Percentiles rank a stretch among this genome's conserved stretches.
Conservation (phyloP, 2,329 filamentous ascomycete species). For the Thermomyces lanuginosus region DNA sequence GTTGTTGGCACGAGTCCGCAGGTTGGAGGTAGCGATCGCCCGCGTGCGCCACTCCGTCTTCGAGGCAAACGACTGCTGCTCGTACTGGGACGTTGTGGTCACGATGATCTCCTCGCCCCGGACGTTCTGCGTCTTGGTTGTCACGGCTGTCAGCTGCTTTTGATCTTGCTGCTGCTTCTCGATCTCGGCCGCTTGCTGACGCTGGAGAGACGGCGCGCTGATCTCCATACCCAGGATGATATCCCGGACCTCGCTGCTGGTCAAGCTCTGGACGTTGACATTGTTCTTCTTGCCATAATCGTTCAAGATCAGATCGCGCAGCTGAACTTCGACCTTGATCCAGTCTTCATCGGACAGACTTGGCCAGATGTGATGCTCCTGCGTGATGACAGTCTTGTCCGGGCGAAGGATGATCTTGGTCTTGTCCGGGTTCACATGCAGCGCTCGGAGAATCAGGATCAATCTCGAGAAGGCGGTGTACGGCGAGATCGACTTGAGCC, state of each 20-base stretch:
- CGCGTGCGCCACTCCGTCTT: constrained; percentile 98
- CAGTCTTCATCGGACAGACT: constrained; percentile 87
- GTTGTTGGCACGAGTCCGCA: constrained; percentile 88
- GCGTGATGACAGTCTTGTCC: constrained; percentile 95
- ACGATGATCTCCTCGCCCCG: constrained; percentile 97
- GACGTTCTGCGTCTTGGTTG: constrained; percentile 94
- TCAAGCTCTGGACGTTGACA: constrained; percentile 93
- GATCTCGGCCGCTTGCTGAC: constrained; percentile 94
- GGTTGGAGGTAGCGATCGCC: constrained; percentile 88
- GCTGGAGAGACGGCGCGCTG: constrained; percentile 90
- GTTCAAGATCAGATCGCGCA: constrained; percentile 89
- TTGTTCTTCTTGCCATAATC: constrained; percentile 99
- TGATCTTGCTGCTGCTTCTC: constrained; percentile 98
- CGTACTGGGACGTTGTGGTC: constrained; percentile 93
- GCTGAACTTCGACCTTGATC: constrained; percentile 97
- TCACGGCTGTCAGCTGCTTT: constrained; percentile 88
- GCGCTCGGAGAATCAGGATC: constrained; percentile 77
- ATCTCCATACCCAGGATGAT: constrained; percentile 99
- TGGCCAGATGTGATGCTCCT: constrained; percentile 98
- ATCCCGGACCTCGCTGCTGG: constrained; percentile 89
- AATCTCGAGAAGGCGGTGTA: constrained; percentile 97
- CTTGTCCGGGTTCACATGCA: constrained; percentile 97
- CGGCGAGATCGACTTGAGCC: constrained; percentile 94
- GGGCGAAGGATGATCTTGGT: constrained; percentile 88
- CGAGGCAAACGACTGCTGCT: constrained; percentile 92